Evolutionary conservation across 345 rosid genomes (phyloP).

Genomic region (Melaleuca quinquenervia): DNA sequence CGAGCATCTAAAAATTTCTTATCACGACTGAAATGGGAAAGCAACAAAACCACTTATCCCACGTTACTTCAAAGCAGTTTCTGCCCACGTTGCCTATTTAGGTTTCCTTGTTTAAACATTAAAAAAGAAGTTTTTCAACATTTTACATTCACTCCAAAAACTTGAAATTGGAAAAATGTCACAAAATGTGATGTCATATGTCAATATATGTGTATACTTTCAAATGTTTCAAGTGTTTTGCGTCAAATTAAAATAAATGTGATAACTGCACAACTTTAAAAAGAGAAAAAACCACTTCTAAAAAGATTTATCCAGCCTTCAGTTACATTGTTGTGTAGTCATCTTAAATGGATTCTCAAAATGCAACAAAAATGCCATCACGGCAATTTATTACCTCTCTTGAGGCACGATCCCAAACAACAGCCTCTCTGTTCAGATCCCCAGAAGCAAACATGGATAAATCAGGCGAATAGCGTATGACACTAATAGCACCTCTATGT

Average conservation of each 20-base stretch:
- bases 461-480: slow-evolving; percentile 82
- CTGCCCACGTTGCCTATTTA: background rate
- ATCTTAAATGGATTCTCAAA: background rate
- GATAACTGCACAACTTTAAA: background rate
- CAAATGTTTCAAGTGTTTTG: background rate
- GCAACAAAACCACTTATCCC: background rate
- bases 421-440: slow-evolving; percentile 84
- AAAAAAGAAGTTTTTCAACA: background rate
- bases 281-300: background rate
- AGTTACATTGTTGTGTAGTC: background rate
- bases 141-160: background rate
- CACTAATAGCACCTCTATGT: slow-evolving; percentile 83
- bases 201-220: background rate
- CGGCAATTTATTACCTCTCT: slow-evolving; percentile 46
- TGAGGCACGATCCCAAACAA: slow-evolving; percentile 77
- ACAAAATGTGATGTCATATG: background rate
- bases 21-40: background rate
- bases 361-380: background rate
- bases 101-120: background rate
- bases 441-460: slow-evolving; percentile 88
- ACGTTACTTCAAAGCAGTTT: background rate
- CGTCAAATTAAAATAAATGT: background rate
- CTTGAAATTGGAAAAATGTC: background rate
- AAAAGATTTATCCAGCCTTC: background rate
- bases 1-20: background rate